phyloP scores from a whole-genome alignment of 2,329 filamentous ascomycete species.

The Cadophora gregata region DNA sequence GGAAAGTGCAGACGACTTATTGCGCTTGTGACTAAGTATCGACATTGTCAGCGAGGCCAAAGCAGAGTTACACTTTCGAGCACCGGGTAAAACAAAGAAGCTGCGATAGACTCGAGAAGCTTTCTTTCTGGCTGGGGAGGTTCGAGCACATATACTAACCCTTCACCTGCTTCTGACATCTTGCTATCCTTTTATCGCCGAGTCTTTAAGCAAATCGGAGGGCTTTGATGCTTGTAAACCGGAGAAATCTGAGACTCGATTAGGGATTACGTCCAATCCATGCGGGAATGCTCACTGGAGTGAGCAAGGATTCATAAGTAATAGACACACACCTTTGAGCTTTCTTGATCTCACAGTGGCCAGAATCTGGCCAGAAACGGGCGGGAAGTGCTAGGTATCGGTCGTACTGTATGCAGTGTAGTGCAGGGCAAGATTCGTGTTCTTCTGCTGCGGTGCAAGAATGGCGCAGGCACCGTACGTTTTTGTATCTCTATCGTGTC shows the following conservation, averaged over 20 bases:
- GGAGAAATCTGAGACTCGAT: conserved; percentile 3
- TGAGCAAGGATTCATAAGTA: not conserved
- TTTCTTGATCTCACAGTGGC: not conserved
- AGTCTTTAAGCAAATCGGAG: conserved; percentile 1
- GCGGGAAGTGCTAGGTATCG: not conserved
- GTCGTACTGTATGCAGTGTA: not conserved
- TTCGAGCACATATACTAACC: not conserved
- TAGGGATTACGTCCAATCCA: conserved; percentile 14
- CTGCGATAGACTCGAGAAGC: not conserved
- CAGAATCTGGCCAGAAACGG: not conserved
- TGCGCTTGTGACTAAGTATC: conserved; percentile 52
- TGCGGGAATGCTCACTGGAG: conserved; percentile 11
- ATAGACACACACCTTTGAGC: conserved; percentile 2
- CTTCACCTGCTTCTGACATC: conserved; percentile 17
- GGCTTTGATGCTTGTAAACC: not conserved
- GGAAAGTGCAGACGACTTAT: conserved; percentile 59
- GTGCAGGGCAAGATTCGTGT: conserved; percentile 3
- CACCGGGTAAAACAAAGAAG: not conserved
- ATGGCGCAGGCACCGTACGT: conserved; percentile 8
- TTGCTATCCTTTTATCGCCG: not conserved
- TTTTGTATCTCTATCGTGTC: not conserved
- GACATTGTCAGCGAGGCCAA: conserved; percentile 29
- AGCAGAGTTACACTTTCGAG: not conserved
- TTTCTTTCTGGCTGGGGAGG: not conserved
- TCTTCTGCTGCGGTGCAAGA: conserved; percentile 9